phyloP scores from a whole-genome alignment of 768 basidiomycete genomes.

The Pleurotus citrinopileatus region DNA sequence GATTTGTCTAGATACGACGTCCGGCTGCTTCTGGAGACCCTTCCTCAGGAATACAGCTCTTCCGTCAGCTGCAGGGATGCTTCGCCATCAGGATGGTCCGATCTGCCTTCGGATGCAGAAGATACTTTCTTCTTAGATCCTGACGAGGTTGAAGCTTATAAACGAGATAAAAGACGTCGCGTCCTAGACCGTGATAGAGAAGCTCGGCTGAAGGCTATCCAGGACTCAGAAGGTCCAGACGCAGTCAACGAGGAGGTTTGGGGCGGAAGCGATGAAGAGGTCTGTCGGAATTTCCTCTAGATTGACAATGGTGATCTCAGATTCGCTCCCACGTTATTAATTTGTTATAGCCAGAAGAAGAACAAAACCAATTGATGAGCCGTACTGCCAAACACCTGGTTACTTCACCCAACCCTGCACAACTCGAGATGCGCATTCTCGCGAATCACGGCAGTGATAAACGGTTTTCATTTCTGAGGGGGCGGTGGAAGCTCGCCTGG shows the following conservation, averaged over 20 bases:
- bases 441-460: conserved; percentile 79
- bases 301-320: background rate
- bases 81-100: conserved; percentile 66
- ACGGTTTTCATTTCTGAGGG: conserved; percentile 79
- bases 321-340: too few species aligned
- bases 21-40: conserved; percentile 65
- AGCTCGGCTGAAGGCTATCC: conserved; percentile 62
- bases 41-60: conserved; percentile 36
- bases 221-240: conserved; percentile 38
- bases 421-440: conserved; percentile 86
- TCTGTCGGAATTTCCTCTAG: background rate
- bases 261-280: background rate
- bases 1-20: conserved; percentile 65
- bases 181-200: conserved; percentile 58
- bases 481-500: conserved; percentile 74
- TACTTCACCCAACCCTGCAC: conserved; percentile 71
- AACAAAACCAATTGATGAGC: conserved; percentile 63
- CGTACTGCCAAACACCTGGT: conserved; percentile 70
- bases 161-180: conserved; percentile 63
- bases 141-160: conserved; percentile 63
- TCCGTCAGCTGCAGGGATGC: background rate
- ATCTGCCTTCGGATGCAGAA: conserved; percentile 82
- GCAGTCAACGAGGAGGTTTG: conserved; percentile 48
- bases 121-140: conserved; percentile 80
- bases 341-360: conserved; percentile 59